Base-by-base conservation (phyloP, 2,329 filamentous ascomycete genomes). In the Exophiala dermatitidis region DNA sequence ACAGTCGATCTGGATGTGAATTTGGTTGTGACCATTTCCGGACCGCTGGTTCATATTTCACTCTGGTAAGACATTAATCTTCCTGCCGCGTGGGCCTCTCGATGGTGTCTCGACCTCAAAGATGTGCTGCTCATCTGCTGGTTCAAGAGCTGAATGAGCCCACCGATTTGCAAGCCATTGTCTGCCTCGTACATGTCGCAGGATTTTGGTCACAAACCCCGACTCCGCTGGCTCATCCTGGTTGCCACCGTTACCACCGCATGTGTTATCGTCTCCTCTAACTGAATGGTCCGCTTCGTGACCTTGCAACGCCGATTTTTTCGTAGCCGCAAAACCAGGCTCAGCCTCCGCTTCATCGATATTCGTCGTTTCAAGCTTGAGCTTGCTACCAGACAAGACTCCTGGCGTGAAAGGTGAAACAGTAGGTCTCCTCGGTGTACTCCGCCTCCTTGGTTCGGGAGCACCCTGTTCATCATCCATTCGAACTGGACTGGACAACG, bases 331-430 rank as follows among this genome's bases (percentile, higher is more conserved):
- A 19, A 19, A 19, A 2, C 19, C 19, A 19, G 19, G 19, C 19
- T 50, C 42, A 12, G 45, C 34, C 10, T 53, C 49, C n/a, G 5
- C 7, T 9, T 44, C 28, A 1, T 44, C 31, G 5, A 40, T 26
- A 12, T 45, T 30, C 9, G 42, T 10, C 12, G 51, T 37, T 45
- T 51, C 56, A 10, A 34, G 42, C 43, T 36, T 55, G 3, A 58
- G 43, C 34, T 44, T 50, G 42, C 52, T 55, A 2, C 49, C 52
- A 12, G 48, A 41, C 2, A 42, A 29, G 2, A 58, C 44, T 33
- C 50, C 54, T 40, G 54, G 57, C 12, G 56, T 53, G 9, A 59
- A 49, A 7, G 56, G 56, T 9, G 56, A 59, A 30, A 51, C 50
- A 4, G 28, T 45, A 26, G 56, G 53, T 36, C 50, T 48, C 44